Base-by-base conservation (phyloP, 257 asterid species). In the Solanum pinnatisectum region DNA sequence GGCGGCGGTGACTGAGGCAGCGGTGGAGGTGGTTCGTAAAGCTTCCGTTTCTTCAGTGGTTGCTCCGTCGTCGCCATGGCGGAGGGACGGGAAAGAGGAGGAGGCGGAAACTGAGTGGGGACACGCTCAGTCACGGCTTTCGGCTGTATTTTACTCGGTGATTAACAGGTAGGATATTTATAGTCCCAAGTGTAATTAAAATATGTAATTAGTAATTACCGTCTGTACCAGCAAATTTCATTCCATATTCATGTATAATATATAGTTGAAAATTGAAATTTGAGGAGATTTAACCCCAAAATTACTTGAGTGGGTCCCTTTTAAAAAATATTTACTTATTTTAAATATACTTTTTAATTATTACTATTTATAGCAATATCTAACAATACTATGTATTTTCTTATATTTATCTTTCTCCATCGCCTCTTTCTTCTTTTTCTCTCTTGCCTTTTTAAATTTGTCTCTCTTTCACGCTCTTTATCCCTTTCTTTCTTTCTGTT, bases 31-130 rank as follows among this genome's bases (percentile, higher is more conserved):
- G 94, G 94, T 87, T 91, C 93, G 89, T 87, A 83, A 1, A 93
- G 89, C 83, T 89, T 90, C 30, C 93, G 92, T 91, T 92, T 92
- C 91, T 92, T 92, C 83, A 89, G 91, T 86, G 94, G 94, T 87
- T 91, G 94, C 93, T 92, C 94, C 90, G 92, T 83, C 88, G 91
- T 39, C 42, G 93, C 88, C 93, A 90, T 91, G 90, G 87, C 83
- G 87, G 42, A 5, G 77, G 36, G 78, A 77, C 65, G 42, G 84
- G 23, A 10, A 36, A 67, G 73, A 25, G 15, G 84, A 67, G 74
- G 59, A 63, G 70, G 30, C 16, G 68, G 27, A 36, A 70, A 5
- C 18, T 37, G 30, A 56, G 40, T 44, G 83, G 88, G 88, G 32
- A 73, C 70, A 82, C 44, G 86, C 70, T 30, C 42, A 49, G 86